Evolutionary conservation across 1,284 basidiomycete species (phyloP).

Genomic region (Puccinia horiana): DNA sequence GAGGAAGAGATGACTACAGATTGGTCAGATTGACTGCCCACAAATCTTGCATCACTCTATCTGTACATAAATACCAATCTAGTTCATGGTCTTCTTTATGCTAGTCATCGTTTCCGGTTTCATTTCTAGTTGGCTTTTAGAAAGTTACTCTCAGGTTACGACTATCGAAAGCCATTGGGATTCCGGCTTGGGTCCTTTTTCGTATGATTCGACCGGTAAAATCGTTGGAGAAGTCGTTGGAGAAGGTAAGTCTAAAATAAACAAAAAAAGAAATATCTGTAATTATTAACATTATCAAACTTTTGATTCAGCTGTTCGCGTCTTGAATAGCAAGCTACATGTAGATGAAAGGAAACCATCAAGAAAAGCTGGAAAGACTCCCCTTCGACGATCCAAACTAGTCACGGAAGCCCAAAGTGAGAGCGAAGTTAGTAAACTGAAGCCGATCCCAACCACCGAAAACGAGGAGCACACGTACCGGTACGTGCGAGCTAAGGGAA

Average conservation of each 20-base stretch:
- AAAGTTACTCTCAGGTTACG: constrained; percentile 22
- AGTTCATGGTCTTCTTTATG: constrained; percentile 41
- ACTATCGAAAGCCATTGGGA: constrained; percentile 1
- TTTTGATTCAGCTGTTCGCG: constrained; percentile 22
- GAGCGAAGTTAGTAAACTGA: neutral
- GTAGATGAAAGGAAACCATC: constrained; percentile 6
- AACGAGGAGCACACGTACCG: constrained; percentile 28
- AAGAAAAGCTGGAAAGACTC: neutral
- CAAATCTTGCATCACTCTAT: constrained; percentile 12
- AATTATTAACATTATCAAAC: neutral
- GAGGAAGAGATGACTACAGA: constrained; percentile 2
- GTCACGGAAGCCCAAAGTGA: neutral
- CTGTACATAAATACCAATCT: neutral
- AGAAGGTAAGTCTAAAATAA: constrained; percentile 16
- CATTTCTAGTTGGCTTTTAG: constrained; percentile 38
- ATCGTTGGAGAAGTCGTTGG: constrained; percentile 45
- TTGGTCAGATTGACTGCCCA: constrained; percentile 24
- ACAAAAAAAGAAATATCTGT: neutral
- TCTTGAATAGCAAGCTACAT: constrained; percentile 27
- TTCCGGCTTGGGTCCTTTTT: constrained; percentile 16
- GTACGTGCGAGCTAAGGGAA: constrained; percentile 20
- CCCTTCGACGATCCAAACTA: neutral
- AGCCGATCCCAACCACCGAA: neutral
- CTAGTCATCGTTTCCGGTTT: constrained; percentile 46
- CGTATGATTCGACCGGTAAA: constrained; percentile 40